These are phyloP conservation scores for Stentor roeselii DNA, from an alignment of 73 alveolate species.

Conservation along the genomic window DNA sequence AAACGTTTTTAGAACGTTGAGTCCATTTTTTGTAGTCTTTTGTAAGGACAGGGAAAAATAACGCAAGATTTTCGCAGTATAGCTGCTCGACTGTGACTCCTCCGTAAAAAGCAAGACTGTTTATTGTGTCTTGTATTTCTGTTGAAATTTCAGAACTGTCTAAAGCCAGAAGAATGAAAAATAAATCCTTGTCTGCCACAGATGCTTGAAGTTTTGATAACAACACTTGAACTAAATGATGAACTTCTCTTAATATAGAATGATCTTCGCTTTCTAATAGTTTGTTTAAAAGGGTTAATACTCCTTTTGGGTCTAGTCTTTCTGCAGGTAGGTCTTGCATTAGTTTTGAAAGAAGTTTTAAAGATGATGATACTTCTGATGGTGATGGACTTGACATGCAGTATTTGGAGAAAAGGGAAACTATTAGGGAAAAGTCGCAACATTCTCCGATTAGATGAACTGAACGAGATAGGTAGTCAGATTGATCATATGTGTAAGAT, in stretches of 20 bases:
- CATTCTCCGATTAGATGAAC: neutral
- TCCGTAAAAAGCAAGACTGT: neutral
- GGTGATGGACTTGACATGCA: neutral
- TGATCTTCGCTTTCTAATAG: neutral
- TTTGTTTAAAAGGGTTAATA: neutral
- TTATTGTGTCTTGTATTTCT: constrained; percentile 2
- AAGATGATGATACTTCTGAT: neutral
- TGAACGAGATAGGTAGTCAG: neutral
- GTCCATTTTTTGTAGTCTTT: neutral
- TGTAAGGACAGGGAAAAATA: neutral
- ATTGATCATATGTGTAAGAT: neutral
- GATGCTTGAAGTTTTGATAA: neutral
- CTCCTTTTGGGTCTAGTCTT: neutral
- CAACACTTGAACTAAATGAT: neutral
- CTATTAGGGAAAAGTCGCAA: neutral
- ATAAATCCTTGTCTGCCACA: neutral
- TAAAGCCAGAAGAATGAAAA: neutral
- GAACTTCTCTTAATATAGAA: neutral
- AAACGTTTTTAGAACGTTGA: neutral
- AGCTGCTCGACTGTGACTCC: neutral
- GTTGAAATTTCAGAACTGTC: neutral
- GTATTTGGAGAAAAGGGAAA: neutral
- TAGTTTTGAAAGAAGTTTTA: neutral
- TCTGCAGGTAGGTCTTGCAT: neutral
- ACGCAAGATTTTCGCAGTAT: neutral